These are phyloP conservation scores for Yamadazyma songkhlaensis DNA, from an alignment of 1,139 yeast genomes.

Conservation along the genomic window DNA sequence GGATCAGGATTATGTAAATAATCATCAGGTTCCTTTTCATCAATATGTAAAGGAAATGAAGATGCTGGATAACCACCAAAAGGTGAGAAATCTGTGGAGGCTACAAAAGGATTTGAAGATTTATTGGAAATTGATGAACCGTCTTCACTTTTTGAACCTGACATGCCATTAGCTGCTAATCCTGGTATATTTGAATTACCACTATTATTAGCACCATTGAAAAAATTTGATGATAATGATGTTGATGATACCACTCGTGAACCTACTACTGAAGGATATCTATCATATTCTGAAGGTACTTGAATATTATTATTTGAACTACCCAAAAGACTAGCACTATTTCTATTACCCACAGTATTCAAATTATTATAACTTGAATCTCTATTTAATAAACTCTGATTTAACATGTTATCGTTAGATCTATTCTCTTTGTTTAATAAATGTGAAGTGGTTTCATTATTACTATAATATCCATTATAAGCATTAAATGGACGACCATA, in stretches of 20 bases:
- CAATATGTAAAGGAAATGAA: constrained; percentile 79
- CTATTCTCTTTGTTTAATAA: constrained; percentile 20
- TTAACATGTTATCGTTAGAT: constrained; percentile 12
- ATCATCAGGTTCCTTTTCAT: constrained; percentile 90
- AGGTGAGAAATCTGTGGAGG: constrained; percentile 55
- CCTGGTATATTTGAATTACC: neutral
- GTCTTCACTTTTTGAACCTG: constrained; percentile 12
- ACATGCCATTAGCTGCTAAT: neutral
- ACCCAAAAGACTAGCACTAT: constrained; percentile 5
- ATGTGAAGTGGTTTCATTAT: constrained; percentile 42
- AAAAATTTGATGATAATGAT: constrained; percentile 33
- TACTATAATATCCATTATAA: constrained; percentile 44
- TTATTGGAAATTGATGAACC: constrained; percentile 16
- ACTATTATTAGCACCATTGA: constrained; percentile 2
- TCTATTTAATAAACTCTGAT: constrained; percentile 11
- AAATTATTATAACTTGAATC: constrained; percentile 3
- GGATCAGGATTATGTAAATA: constrained; percentile 93
- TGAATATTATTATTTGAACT: constrained; percentile 16
- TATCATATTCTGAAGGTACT: constrained; percentile 55
- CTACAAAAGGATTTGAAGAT: constrained; percentile 19
- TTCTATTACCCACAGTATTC: constrained; percentile 3
- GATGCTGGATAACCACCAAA: constrained; percentile 95
- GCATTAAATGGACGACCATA: constrained; percentile 40
- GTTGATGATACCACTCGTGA: constrained; percentile 47
- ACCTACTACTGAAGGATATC: constrained; percentile 54